Evolutionary conservation across 148 eudicot species (phyloP).

Genomic region (Cornus florida): DNA sequence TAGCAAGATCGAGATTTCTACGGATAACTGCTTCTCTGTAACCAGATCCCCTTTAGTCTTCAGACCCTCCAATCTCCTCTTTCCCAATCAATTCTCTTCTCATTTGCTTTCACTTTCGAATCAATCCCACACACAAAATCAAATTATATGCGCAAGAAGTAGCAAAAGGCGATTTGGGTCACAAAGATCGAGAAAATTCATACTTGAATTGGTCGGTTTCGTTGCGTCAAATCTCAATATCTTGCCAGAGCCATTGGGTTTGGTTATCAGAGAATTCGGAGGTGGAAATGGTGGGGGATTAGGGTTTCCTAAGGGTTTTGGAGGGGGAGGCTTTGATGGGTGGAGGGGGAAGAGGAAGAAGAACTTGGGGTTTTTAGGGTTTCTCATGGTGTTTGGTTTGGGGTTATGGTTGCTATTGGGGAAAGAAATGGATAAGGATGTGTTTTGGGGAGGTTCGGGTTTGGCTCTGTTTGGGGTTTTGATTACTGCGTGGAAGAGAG

Average conservation of each 20-base stretch:
- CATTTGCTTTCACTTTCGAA: not conserved
- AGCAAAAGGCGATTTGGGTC: conserved; percentile 46
- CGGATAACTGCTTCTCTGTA: not conserved
- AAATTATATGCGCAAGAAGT: conserved; percentile 38
- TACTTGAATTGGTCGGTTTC: conserved; percentile 44
- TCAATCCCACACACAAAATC: conserved; percentile 29
- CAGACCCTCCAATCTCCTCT: not conserved
- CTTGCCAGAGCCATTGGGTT: conserved; percentile 66
- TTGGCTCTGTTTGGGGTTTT: conserved; percentile 38
- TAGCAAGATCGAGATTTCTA: not conserved
- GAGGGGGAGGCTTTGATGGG: conserved; percentile 51
- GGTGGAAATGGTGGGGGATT: conserved; percentile 58
- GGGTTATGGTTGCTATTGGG: conserved; percentile 43
- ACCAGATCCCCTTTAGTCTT: not conserved
- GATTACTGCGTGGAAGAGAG: conserved; percentile 38
- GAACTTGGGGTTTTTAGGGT: conserved; percentile 45
- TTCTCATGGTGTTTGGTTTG: conserved; percentile 34
- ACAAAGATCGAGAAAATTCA: conserved; percentile 29
- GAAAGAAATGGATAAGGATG: conserved; percentile 26
- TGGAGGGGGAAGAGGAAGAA: conserved; percentile 33
- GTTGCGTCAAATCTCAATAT: conserved; percentile 55
- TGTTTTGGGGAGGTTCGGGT: conserved; percentile 28
- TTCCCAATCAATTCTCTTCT: not conserved
- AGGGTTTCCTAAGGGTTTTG: conserved; percentile 39
- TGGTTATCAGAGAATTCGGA: conserved; percentile 42